Percentiles rank a stretch among this genome's conserved stretches.
phyloP scores from a whole-genome alignment of 2,329 filamentous ascomycete species.

The Epichloe baconii region DNA sequence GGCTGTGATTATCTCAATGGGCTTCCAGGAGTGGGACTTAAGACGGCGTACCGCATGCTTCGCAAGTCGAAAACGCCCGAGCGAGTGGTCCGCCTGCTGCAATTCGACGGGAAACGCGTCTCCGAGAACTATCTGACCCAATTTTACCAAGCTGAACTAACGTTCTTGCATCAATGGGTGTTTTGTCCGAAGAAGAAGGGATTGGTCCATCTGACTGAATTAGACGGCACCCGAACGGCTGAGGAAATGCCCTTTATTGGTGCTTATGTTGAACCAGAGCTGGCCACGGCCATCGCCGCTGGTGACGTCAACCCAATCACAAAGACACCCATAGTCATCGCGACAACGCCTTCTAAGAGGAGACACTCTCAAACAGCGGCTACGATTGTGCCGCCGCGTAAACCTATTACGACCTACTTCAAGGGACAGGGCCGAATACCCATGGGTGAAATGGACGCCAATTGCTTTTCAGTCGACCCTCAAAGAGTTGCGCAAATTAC shows the following conservation, averaged over 20 bases:
- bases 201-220: slow-evolving; percentile 62
- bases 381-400: slow-evolving; percentile 19
- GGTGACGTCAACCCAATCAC: slow-evolving; percentile 87
- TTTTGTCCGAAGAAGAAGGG: slow-evolving; percentile 64
- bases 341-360: slow-evolving; percentile 28
- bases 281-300: slow-evolving; percentile 60
- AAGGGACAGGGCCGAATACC: slow-evolving; percentile 37
- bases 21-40: slow-evolving; percentile 75
- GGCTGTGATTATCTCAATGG: slow-evolving; percentile 91
- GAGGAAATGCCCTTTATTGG: slow-evolving; percentile 76
- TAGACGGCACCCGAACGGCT: slow-evolving; percentile 47
- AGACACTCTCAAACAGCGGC: slow-evolving; percentile 24
- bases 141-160: slow-evolving; percentile 80
- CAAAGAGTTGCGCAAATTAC: slow-evolving; percentile 35
- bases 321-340: slow-evolving; percentile 48
- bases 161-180: slow-evolving; percentile 89
- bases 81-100: slow-evolving; percentile 64
- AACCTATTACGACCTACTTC: slow-evolving; percentile 44
- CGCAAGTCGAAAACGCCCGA: slow-evolving; percentile 84
- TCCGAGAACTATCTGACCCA: slow-evolving; percentile 68
- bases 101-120: slow-evolving; percentile 81
- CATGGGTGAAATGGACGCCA: slow-evolving; percentile 49
- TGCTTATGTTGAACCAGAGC: slow-evolving; percentile 49
- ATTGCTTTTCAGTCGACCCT: slow-evolving; percentile 43
- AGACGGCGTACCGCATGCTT: slow-evolving; percentile 83